Base-by-base conservation (phyloP, 768 basidiomycete species). In the Sporobolomyces roseus region DNA sequence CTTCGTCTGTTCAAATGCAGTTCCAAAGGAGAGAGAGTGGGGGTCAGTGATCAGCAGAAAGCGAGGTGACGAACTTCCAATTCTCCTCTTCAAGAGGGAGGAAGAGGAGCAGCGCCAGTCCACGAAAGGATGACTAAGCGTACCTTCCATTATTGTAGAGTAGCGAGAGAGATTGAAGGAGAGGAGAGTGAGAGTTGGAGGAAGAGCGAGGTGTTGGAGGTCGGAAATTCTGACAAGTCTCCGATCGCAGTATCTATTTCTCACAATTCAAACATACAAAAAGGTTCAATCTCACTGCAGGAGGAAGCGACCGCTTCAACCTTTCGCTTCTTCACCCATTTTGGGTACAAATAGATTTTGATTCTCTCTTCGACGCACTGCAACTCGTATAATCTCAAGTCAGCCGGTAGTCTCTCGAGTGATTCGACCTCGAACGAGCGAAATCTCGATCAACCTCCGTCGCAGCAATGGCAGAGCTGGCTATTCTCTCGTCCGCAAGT, bases 1-100 rank as follows among this genome's bases (percentile, higher is more conserved):
- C 74, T 69, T 75, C 75, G 72, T 71, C 74, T 73, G 61, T 35
- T 30, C 12, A 1, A 45, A 32, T 41, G 7, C 30, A 41, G 38
- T 9, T 41, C 17, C 38, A 1, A 30, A 21, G 29, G 30, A 33
- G 32, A 41, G 6, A 19, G 56, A n/a, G 43, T 29, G 56, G 27
- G 19, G 5, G 41, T n/a, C n/a, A n/a, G n/a, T n/a, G n/a, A n/a
- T n/a, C n/a, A n/a, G n/a, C n/a, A n/a, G n/a, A n/a, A 41, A 25
- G 53, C 32, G 53, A 36, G 35, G 56, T 59, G 56, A 59, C 56
- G 56, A 49, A 13, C 17, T 56, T 36, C 23, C 17, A 41, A n/a
- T 17, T 41, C 55, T 7, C 4, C 19, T 33, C 13, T 35, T 17
- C 30, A 5, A 30, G 29, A 32, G 32, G 30, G 9, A 9, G 38